These are phyloP conservation scores for Aspergillus sergii DNA, from an alignment of 2,329 filamentous ascomycete species.

Conservation along the genomic window DNA sequence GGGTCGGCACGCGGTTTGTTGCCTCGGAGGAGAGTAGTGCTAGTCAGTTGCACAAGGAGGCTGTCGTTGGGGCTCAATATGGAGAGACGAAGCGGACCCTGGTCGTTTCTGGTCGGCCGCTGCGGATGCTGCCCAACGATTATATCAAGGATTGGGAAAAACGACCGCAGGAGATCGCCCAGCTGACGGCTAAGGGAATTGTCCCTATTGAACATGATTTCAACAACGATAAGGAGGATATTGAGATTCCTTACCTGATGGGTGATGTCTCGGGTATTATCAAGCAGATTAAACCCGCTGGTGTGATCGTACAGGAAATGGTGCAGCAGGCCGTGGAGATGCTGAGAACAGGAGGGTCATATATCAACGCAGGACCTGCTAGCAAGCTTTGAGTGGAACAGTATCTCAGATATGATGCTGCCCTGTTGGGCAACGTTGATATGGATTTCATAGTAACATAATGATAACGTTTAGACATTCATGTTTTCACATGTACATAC, in stretches of 20 bases:
- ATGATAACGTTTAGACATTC: constrained; percentile 17
- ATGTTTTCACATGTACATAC: constrained; percentile 35
- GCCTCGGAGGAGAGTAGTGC: constrained; percentile 80
- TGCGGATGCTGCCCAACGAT: constrained; percentile 79
- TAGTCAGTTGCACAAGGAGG: constrained; percentile 78
- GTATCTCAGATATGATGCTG: background rate
- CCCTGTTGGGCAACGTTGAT: background rate
- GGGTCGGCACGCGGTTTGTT: constrained; percentile 93
- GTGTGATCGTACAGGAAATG: constrained; percentile 88
- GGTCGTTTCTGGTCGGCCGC: constrained; percentile 77
- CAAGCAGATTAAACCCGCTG: constrained; percentile 75
- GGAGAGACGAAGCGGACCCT: constrained; percentile 81
- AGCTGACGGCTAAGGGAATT: constrained; percentile 73
- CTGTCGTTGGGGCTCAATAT: constrained; percentile 77
- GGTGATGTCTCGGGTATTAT: constrained; percentile 87
- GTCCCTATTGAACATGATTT: constrained; percentile 83
- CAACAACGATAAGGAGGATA: constrained; percentile 71
- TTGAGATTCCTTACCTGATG: constrained; percentile 90
- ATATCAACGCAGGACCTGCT: constrained; percentile 49
- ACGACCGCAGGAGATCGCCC: constrained; percentile 71
- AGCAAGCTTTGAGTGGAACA: constrained; percentile 49
- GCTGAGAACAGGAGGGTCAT: constrained; percentile 64
- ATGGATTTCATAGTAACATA: constrained; percentile 14
- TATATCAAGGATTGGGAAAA: constrained; percentile 83
- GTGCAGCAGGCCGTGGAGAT: constrained; percentile 72